A percentile compares a stretch with the other conserved stretches of the same genome.
Evolutionary conservation across 2,329 filamentous ascomycete species (phyloP).

Genomic region (Clonostachys solani): DNA sequence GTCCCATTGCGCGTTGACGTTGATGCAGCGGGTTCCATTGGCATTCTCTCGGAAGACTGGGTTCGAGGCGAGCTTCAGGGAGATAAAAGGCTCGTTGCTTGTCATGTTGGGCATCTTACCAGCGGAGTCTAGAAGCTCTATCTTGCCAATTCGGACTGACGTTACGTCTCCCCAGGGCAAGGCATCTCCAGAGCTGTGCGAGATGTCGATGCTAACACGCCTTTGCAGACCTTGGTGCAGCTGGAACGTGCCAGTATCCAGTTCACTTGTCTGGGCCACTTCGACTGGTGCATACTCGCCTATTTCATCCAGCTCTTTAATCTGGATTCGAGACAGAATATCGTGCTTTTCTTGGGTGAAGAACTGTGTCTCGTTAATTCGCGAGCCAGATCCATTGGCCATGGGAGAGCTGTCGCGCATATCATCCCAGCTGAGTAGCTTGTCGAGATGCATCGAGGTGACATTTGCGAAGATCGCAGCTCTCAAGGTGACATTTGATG

Average conservation of each 20-base stretch:
- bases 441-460: slow-evolving; percentile 91
- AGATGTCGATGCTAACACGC: slow-evolving; percentile 81
- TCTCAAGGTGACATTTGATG: slow-evolving; percentile 70
- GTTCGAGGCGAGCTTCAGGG: slow-evolving; percentile 71
- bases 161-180: slow-evolving; percentile 85
- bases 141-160: slow-evolving; percentile 71
- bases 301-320: slow-evolving; percentile 86
- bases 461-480: slow-evolving; percentile 91
- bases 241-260: slow-evolving; percentile 89
- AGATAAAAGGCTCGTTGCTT: slow-evolving; percentile 66
- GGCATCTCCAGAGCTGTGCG: slow-evolving; percentile 83
- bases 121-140: slow-evolving; percentile 78
- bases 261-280: slow-evolving; percentile 77
- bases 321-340: slow-evolving; percentile 80
- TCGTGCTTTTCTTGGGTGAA: slow-evolving; percentile 93
- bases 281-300: slow-evolving; percentile 92
- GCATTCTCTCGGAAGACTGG: slow-evolving; percentile 80
- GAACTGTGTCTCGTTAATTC: slow-evolving; percentile 88
- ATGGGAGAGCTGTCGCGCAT: slow-evolving; percentile 77
- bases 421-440: slow-evolving; percentile 96
- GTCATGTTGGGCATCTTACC: slow-evolving; percentile 82
- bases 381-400: slow-evolving; percentile 50
- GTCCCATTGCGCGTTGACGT: slow-evolving; percentile 91
- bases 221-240: slow-evolving; percentile 92
- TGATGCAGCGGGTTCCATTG: slow-evolving; percentile 85